These are phyloP conservation scores for Populus euphratica DNA, from an alignment of 345 rosid genomes.

Conservation along the genomic window DNA sequence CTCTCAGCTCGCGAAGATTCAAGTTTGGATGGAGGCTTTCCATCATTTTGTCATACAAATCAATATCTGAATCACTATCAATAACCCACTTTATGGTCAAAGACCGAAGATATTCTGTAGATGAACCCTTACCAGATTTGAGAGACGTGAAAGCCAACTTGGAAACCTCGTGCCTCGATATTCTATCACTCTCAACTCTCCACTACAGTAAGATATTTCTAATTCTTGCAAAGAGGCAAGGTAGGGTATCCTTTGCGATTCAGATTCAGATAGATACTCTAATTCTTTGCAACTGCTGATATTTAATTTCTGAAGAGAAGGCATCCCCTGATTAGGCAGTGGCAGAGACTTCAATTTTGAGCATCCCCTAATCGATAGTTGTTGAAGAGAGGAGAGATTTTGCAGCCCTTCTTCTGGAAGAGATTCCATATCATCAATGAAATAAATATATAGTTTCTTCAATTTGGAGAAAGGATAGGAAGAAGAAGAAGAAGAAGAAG, in stretches of 20 bases:
- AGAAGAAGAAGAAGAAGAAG: not conserved
- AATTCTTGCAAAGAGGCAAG: no score
- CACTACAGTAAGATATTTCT: not conserved
- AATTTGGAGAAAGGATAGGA: not conserved
- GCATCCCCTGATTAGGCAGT: no score
- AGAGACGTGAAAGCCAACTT: not conserved
- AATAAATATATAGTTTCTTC: not conserved
- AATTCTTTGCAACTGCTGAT: no score
- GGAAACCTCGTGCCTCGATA: not conserved
- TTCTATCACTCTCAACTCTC: no score
- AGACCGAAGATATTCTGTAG: not conserved
- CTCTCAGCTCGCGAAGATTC: not conserved
- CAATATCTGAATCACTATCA: not conserved
- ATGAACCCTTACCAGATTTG: not conserved
- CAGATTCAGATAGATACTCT: no score
- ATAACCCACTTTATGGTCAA: not conserved
- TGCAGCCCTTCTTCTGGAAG: not conserved
- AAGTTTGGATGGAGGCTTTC: not conserved
- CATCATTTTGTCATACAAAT: not conserved
- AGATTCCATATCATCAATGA: not conserved
- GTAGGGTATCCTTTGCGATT: no score
- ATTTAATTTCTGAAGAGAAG: no score
- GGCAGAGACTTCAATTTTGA: not conserved
- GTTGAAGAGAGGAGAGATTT: conserved; percentile 7
- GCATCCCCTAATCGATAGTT: not conserved